These are phyloP conservation scores for Monosporozyma siamensis DNA, from an alignment of 805 yeast species.

Conservation along the genomic window DNA sequence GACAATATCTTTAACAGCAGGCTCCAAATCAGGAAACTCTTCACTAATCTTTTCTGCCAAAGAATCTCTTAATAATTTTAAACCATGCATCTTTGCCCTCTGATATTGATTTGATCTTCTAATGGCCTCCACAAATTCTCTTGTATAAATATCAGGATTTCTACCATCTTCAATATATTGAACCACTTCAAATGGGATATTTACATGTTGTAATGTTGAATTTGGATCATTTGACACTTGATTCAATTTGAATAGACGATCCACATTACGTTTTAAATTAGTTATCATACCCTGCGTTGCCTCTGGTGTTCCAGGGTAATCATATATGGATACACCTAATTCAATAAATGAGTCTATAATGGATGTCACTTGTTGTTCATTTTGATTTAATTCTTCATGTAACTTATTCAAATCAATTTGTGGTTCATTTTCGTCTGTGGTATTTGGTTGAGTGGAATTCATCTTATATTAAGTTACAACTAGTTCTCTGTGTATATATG, in stretches of 20 bases:
- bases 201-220: constrained; percentile 31
- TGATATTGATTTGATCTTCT: constrained; percentile 80
- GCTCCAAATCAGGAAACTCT: constrained; percentile 71
- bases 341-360: constrained; percentile 77
- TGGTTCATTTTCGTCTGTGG: not conserved
- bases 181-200: constrained; percentile 76
- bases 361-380: constrained; percentile 35
- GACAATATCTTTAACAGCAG: constrained; percentile 48
- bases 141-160: constrained; percentile 92
- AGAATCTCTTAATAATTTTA: constrained; percentile 50
- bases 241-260: constrained; percentile 31
- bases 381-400: constrained; percentile 22
- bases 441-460: not conserved
- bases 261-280: constrained; percentile 34
- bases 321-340: constrained; percentile 86
- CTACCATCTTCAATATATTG: constrained; percentile 93
- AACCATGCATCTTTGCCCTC: constrained; percentile 73
- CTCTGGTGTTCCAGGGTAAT: constrained; percentile 80
- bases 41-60: constrained; percentile 59
- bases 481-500: no score
- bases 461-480: no score
- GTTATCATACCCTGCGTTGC: constrained; percentile 48
- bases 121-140: constrained; percentile 94
- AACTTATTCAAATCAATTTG: constrained; percentile 6
- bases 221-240: constrained; percentile 27